Base-by-base conservation (phyloP, 2,329 filamentous ascomycete genomes). In the Ophiostoma tasmaniense region DNA sequence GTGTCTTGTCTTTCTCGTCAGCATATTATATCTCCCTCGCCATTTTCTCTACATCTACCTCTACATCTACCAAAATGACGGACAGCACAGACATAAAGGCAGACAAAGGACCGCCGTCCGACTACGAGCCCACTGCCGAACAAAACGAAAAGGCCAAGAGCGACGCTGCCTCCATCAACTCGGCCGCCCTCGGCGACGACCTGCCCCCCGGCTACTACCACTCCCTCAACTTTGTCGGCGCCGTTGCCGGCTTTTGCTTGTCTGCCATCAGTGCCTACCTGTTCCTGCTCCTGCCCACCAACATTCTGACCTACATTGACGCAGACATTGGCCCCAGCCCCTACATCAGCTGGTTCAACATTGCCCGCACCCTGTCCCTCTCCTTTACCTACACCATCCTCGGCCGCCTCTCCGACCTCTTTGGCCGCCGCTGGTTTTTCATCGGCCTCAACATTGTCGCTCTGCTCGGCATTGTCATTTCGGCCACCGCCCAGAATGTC, bases 351-450 rank as follows among this genome's bases (percentile, higher is more conserved):
- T 79, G 77, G 77, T 75, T 78, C 61, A 78, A 77, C 68, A 77
- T 79, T 65, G 76, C 77, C 8, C 73, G 76, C 35, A 79, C 78
- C 2, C 72, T 79, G 20, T 72, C 77, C 6, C 70, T 78, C 13
- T 78, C 78, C n/a, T 77, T 78, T 69, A 76, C 76, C 20, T 77
- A 78, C 61, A 77, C 77, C 39, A 64, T 69, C 22, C 64, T 80
- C 64, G 78, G 78, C 5, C 77, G 78, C 52, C 73, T 80, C 11
- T 79, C 78, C 0, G 78, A 80, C 73, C 74, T 80, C 5, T 80
- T 80, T 65, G 78, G 78, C 17, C 75, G 78, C 55, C 74, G 78
- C 37, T 79, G 77, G 77, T 79, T 79, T 72, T 79, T 79, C 69
- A 79, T 80, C 22, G 77, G 77, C 17, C 77, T 78, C 55, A 78